phyloP scores from a whole-genome alignment of 2,329 filamentous ascomycete species.

The Ceratocystis cubensis region DNA sequence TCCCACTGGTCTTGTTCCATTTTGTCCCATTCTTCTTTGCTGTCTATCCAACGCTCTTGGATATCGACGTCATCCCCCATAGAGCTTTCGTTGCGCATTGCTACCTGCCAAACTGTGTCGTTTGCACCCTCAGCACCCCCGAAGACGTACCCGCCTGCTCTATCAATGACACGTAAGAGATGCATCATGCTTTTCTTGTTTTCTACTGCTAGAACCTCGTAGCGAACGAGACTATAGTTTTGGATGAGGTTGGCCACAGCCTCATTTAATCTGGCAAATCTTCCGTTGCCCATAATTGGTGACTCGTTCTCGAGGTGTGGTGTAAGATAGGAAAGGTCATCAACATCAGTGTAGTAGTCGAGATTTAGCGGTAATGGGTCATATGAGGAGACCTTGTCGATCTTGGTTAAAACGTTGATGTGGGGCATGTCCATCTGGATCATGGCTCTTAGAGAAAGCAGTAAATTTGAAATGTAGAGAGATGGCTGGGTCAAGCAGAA shows the following conservation, averaged over 20 bases:
- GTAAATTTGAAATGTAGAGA: constrained; percentile 84
- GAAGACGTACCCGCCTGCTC: constrained; percentile 87
- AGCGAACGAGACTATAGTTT: constrained; percentile 77
- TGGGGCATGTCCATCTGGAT: constrained; percentile 95
- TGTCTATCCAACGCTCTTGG: constrained; percentile 90
- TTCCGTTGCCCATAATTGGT: constrained; percentile 53
- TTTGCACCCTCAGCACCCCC: constrained; percentile 83
- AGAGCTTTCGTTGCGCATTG: constrained; percentile 65
- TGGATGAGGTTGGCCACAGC: constrained; percentile 80
- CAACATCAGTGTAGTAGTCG: constrained; percentile 94
- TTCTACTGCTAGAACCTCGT: constrained; percentile 89
- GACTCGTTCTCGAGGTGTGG: constrained; percentile 71
- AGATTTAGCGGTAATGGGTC: constrained; percentile 85
- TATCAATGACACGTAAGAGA: constrained; percentile 75
- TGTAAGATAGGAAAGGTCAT: constrained; percentile 75
- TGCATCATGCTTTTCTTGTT: constrained; percentile 97
- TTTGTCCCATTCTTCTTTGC: constrained; percentile 76
- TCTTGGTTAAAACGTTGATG: constrained; percentile 92
- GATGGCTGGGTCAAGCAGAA: constrained; percentile 88
- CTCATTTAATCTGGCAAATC: constrained; percentile 73
- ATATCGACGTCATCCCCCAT: constrained; percentile 76
- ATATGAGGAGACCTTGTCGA: constrained; percentile 82
- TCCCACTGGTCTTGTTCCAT: constrained; percentile 63
- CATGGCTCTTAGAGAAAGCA: constrained; percentile 90
- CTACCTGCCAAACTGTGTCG: constrained; percentile 93